Conservation (phyloP, 768 basidiomycete genomes). For the Trametopsis cervina region DNA sequence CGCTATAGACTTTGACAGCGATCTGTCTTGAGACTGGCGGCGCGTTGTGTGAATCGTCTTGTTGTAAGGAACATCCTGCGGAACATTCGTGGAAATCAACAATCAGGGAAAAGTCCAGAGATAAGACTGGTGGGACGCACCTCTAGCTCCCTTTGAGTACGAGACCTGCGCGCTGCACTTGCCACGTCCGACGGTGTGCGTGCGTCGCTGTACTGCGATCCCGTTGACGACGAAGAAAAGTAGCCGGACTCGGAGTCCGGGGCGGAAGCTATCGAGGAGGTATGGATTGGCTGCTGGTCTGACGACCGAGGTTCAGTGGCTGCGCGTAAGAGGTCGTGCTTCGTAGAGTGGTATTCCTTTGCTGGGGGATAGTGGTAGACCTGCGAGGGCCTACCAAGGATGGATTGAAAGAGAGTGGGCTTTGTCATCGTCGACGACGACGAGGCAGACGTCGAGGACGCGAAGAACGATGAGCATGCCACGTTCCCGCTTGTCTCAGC, state of each 20-base stretch:
- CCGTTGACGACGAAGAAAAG: slow-evolving; percentile 1
- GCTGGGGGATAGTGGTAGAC: slow-evolving; percentile 40
- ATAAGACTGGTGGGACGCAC: no score
- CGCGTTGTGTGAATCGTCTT: neutral
- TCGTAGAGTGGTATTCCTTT: slow-evolving; percentile 46
- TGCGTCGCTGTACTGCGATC: slow-evolving; percentile 4
- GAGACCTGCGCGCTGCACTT: slow-evolving; percentile 4
- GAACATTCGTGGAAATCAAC: slow-evolving; percentile 1
- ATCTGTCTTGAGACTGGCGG: slow-evolving; percentile 9
- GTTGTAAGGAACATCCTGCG: slow-evolving; percentile 2
- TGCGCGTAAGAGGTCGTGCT: slow-evolving; percentile 43
- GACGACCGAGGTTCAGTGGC: slow-evolving; percentile 19
- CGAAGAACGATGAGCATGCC: slow-evolving; percentile 12
- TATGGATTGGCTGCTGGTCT: neutral
- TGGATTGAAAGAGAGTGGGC: slow-evolving; percentile 51
- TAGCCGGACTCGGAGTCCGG: slow-evolving; percentile 5
- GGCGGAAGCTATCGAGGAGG: slow-evolving; percentile 3
- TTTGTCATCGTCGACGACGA: slow-evolving; percentile 35
- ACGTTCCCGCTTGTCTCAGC: slow-evolving; percentile 10
- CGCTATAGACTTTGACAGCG: slow-evolving; percentile 9
- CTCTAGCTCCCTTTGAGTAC: slow-evolving; percentile 4
- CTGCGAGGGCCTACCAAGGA: slow-evolving; percentile 61
- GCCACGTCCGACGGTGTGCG: neutral
- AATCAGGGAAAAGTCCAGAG: no score
- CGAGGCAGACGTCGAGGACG: slow-evolving; percentile 7